A percentile compares a stretch with the other conserved stretches of the same genome.
phyloP scores from a whole-genome alignment of 495 filamentous ascomycete species.

The Tuber calosporum region DNA sequence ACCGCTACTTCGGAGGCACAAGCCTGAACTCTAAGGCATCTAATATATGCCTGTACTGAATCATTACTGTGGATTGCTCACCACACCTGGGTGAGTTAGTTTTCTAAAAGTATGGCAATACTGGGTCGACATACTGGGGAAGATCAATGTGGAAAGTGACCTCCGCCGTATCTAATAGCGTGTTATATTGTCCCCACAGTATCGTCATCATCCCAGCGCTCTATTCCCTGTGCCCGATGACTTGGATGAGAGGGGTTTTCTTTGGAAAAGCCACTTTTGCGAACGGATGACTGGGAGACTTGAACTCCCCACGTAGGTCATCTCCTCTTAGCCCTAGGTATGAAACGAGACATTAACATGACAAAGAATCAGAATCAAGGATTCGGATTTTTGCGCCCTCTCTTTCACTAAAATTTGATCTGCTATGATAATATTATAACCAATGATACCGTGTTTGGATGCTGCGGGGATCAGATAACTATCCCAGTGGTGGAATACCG shows the following conservation, averaged over 20 bases:
- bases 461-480: background rate
- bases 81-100: background rate
- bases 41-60: background rate
- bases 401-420: background rate
- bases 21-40: background rate
- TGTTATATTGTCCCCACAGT: background rate
- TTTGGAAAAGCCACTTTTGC: no score
- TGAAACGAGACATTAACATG: background rate
- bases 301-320: background rate
- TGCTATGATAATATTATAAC: background rate
- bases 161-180: background rate
- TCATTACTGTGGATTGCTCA: background rate
- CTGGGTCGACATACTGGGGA: background rate
- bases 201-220: no score
- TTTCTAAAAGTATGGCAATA: background rate
- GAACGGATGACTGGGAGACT: no score
- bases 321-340: background rate
- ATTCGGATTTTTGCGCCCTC: background rate
- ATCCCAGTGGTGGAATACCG: background rate
- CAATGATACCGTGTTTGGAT: background rate
- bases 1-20: background rate
- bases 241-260: no score
- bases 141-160: background rate
- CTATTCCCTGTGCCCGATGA: no score
- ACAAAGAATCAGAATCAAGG: background rate